phyloP scores from a whole-genome alignment of 805 yeast species.

The Hemisphaericaspora nanyangensis region DNA sequence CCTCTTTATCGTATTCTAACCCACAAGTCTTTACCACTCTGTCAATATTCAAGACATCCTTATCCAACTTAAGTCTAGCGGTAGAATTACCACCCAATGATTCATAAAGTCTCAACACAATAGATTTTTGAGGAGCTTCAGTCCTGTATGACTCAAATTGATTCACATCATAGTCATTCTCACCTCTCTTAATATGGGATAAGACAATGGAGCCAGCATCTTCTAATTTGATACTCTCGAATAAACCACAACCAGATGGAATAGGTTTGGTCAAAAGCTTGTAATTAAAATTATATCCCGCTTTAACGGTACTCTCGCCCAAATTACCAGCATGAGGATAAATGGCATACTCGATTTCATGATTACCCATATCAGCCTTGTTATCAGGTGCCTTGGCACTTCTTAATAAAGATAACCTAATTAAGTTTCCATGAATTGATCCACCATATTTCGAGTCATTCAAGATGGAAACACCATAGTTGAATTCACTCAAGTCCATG shows the following conservation, averaged over 20 bases:
- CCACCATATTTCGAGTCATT: slow-evolving; percentile 91
- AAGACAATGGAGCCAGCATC: slow-evolving; percentile 63
- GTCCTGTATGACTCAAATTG: slow-evolving; percentile 44
- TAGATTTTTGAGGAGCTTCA: slow-evolving; percentile 30
- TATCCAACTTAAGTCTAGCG: slow-evolving; percentile 46
- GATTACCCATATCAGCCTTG: slow-evolving; percentile 89
- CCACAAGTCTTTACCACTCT: slow-evolving; percentile 54
- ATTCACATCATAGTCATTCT: slow-evolving; percentile 65
- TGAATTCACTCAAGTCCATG: slow-evolving; percentile 84
- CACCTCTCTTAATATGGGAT: slow-evolving; percentile 81
- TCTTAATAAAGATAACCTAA: slow-evolving; percentile 82
- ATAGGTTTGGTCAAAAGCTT: slow-evolving; percentile 20
- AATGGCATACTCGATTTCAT: slow-evolving; percentile 76
- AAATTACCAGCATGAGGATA: slow-evolving; percentile 77
- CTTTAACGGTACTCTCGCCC: slow-evolving; percentile 59
- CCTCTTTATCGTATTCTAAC: slow-evolving; percentile 50
- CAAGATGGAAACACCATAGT: slow-evolving; percentile 81
- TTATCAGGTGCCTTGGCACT: slow-evolving; percentile 95
- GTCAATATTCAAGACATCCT: slow-evolving; percentile 35
- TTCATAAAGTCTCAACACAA: slow-evolving; percentile 79
- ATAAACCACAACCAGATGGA: slow-evolving; percentile 12
- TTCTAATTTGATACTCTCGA: slow-evolving; percentile 17
- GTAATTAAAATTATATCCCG: slow-evolving; percentile 80
- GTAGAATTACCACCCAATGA: slow-evolving; percentile 74
- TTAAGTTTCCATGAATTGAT: slow-evolving; percentile 86